Percentiles rank a stretch among this genome's conserved stretches.
Evolutionary conservation across 2,329 filamentous ascomycete genomes (phyloP).

Genomic region (Beauveria caledonica): DNA sequence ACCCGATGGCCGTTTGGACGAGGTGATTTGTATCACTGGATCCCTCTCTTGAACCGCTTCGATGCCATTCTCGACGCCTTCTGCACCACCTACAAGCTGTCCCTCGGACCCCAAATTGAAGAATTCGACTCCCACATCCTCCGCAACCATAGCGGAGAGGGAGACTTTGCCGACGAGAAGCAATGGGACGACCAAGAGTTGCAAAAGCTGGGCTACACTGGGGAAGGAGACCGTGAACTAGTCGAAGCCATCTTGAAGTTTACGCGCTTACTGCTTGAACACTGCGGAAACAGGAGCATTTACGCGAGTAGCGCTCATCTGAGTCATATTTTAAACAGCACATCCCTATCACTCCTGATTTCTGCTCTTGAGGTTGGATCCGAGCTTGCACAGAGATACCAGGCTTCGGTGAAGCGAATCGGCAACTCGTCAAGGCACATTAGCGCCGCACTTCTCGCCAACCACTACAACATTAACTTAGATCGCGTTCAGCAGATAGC

Average conservation of each 20-base stretch:
- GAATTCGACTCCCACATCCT: slow-evolving; percentile 64
- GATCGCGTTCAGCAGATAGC: slow-evolving; percentile 82
- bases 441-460: slow-evolving; percentile 65
- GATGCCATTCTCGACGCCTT: slow-evolving; percentile 80
- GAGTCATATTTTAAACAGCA: slow-evolving; percentile 82
- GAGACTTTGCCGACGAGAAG: slow-evolving; percentile 40
- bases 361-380: slow-evolving; percentile 72
- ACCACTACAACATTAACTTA: slow-evolving; percentile 73
- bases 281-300: slow-evolving; percentile 92
- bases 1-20: slow-evolving; percentile 90
- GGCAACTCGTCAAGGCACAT: slow-evolving; percentile 57
- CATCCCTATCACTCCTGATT: slow-evolving; percentile 69
- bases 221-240: slow-evolving; percentile 73
- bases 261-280: slow-evolving; percentile 79
- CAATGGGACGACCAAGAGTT: slow-evolving; percentile 40
- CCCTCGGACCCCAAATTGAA: slow-evolving; percentile 69
- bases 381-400: slow-evolving; percentile 85
- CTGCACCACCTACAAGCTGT: slow-evolving; percentile 70
- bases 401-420: slow-evolving; percentile 75
- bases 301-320: slow-evolving; percentile 90
- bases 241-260: slow-evolving; percentile 76
- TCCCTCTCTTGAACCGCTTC: slow-evolving; percentile 85
- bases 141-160: slow-evolving; percentile 46
- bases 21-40: slow-evolving; percentile 98
- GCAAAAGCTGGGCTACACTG: slow-evolving; percentile 51